Percentiles rank a stretch among this genome's conserved stretches.
Conservation (phyloP, 176 grass and related monocot species). For the Hordeum marinum region DNA sequence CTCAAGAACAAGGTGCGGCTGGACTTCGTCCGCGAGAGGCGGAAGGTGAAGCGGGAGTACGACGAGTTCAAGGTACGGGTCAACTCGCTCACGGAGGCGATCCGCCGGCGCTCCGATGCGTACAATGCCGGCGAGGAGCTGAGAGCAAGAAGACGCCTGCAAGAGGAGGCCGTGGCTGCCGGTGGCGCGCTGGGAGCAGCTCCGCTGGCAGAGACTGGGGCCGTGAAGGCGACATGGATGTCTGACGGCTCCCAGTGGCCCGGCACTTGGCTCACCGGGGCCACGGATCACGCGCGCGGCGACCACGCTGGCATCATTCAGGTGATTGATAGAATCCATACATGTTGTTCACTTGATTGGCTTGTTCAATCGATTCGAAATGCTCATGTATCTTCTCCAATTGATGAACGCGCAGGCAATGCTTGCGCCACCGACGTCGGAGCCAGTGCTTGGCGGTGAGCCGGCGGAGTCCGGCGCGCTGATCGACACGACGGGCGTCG, state of each 20-base stretch:
- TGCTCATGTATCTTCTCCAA: background rate
- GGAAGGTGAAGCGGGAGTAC: conserved; percentile 94
- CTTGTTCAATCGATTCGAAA: background rate
- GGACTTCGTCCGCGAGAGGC: conserved; percentile 74
- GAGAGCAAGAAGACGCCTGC: conserved; percentile 35
- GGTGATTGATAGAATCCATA: conserved; percentile 21
- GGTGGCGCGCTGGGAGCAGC: conserved; percentile 6
- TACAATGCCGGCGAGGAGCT: conserved; percentile 92
- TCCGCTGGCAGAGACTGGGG: background rate
- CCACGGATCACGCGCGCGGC: conserved; percentile 58
- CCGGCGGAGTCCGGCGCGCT: conserved; percentile 36
- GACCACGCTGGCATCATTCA: conserved; percentile 94
- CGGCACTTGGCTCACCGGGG: conserved; percentile 54
- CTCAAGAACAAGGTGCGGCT: conserved; percentile 75
- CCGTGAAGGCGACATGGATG: conserved; percentile 79
- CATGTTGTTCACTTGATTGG: background rate
- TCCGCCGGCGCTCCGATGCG: conserved; percentile 73
- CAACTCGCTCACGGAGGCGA: conserved; percentile 70
- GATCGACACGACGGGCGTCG: conserved; percentile 68
- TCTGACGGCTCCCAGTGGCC: conserved; percentile 85
- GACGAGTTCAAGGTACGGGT: conserved; percentile 84
- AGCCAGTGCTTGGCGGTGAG: conserved; percentile 55
- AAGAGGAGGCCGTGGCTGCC: conserved; percentile 43
- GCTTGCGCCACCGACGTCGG: conserved; percentile 71
- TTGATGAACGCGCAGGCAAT: conserved; percentile 47